These are phyloP conservation scores for Medicago ruthenica DNA, from an alignment of 306 rosid species.

Conservation along the genomic window DNA sequence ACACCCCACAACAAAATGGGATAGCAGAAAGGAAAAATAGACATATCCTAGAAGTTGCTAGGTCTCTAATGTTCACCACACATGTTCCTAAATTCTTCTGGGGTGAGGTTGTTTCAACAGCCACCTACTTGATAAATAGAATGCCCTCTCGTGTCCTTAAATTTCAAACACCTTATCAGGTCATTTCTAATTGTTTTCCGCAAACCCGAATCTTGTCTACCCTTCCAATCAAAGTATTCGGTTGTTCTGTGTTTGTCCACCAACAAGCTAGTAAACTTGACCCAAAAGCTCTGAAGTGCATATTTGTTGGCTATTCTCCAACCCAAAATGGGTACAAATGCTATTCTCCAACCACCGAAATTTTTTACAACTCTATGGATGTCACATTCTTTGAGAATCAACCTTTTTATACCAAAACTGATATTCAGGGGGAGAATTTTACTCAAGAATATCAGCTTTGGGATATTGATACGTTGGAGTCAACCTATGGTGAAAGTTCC, in stretches of 20 bases:
- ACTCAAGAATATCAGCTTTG: too few species aligned
- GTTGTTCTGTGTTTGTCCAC: background rate
- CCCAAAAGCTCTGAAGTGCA: background rate
- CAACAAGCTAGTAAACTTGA: background rate
- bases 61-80: background rate
- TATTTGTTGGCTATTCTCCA: background rate
- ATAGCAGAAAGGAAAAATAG: background rate
- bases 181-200: background rate
- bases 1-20: conserved; percentile 1
- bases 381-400: too few species aligned
- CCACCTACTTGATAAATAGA: background rate
- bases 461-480: too few species aligned
- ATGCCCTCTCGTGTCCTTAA: background rate
- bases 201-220: background rate
- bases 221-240: background rate
- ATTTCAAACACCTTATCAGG: background rate
- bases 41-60: background rate
- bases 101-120: too few species aligned
- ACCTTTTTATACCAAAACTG: too few species aligned
- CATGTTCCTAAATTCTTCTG: background rate
- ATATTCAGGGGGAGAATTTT: too few species aligned
- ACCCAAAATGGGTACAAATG: too few species aligned
- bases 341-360: too few species aligned
- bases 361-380: too few species aligned
- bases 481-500: too few species aligned